Evolutionary conservation across 2,329 filamentous ascomycete species (phyloP).

Genomic region (Colletotrichum sp.): DNA sequence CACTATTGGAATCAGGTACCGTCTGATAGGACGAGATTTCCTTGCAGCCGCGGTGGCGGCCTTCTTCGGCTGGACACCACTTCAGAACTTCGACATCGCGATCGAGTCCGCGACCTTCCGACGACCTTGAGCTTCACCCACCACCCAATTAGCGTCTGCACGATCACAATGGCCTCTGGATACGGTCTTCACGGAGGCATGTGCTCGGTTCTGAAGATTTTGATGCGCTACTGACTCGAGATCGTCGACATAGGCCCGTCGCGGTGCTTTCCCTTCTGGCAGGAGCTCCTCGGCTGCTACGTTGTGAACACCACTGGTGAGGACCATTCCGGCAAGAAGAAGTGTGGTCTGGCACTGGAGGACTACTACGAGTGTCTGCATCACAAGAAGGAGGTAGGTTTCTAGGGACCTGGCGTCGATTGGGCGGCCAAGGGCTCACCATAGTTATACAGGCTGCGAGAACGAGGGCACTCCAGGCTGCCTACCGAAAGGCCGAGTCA

Average conservation of each 20-base stretch:
- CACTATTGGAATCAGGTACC: slow-evolving; percentile 6
- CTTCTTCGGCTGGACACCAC: neutral
- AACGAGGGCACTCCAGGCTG: slow-evolving; percentile 78
- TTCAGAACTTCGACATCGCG: neutral
- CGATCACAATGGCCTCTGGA: slow-evolving; percentile 74
- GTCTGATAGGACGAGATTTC: slow-evolving; percentile 12
- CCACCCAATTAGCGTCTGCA: slow-evolving; percentile 30
- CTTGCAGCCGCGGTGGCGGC: slow-evolving; percentile 2
- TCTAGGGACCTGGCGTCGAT: neutral
- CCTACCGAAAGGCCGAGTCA: slow-evolving; percentile 81
- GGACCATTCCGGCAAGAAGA: slow-evolving; percentile 81
- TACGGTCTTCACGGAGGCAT: slow-evolving; percentile 82
- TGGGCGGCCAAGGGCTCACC: neutral
- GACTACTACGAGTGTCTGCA: slow-evolving; percentile 99
- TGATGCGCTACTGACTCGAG: slow-evolving; percentile 25
- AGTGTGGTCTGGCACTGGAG: slow-evolving; percentile 84
- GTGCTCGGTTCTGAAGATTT: neutral
- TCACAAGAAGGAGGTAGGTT: slow-evolving; percentile 95
- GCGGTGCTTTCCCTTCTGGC: slow-evolving; percentile 99
- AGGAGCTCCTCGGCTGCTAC: slow-evolving; percentile 98
- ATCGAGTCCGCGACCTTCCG: neutral
- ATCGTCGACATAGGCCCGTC: slow-evolving; percentile 52
- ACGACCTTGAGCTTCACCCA: slow-evolving; percentile 18
- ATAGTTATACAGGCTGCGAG: slow-evolving; percentile 69
- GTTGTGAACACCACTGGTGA: slow-evolving; percentile 88